Evolutionary conservation across 306 rosid genomes (phyloP), one percentile per base, ranked within the genome.

Genomic region (Begonia loranthoides): DNA sequence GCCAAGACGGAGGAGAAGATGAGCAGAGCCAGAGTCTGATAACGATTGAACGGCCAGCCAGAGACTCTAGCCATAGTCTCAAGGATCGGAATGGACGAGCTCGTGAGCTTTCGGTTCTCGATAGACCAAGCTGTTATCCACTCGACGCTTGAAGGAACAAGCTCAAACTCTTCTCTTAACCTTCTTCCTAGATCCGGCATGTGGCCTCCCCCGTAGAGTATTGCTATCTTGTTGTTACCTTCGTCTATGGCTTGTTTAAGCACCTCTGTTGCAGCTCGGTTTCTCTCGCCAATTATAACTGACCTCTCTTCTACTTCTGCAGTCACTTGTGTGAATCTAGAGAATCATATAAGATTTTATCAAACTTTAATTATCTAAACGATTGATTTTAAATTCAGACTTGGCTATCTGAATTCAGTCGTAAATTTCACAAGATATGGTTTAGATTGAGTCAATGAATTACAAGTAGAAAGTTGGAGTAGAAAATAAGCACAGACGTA

Each of bases 181-280:
- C 99, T 76, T 72, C 92, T 68, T 17, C 92, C 99, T 11, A 90
- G 72, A 62, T 90, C 99, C 1, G 95, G 95, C 97, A 90, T 90
- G 82, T 90, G 97, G 45, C 97, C 97, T 12, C 95, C 97, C 9
- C 97, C 97, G 15, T 90, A 90, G 13, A 90, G 95, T 63, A 90
- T 78, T 14, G 95, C 97, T 45, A 90, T 90, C 74, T 53, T 90
- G 45, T 82, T 82, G 66, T 76, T 68, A 39, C 97, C 95, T 3
- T 83, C 79, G 8, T 72, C 73, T 10, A 90, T 60, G 51, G 84
- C 92, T 40, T 15, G 69, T 65, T 19, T 55, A 9, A 86, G 84
- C 1, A 84, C 76, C 54, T 82, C 88, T 10, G 70, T 55, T 46
- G 86, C 94, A 11, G 82, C 94, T 73, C 72, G 78, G 61, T 90